Evolutionary conservation across 176 grass and related monocot genomes (phyloP).

Genomic region (Guadua angustifolia): DNA sequence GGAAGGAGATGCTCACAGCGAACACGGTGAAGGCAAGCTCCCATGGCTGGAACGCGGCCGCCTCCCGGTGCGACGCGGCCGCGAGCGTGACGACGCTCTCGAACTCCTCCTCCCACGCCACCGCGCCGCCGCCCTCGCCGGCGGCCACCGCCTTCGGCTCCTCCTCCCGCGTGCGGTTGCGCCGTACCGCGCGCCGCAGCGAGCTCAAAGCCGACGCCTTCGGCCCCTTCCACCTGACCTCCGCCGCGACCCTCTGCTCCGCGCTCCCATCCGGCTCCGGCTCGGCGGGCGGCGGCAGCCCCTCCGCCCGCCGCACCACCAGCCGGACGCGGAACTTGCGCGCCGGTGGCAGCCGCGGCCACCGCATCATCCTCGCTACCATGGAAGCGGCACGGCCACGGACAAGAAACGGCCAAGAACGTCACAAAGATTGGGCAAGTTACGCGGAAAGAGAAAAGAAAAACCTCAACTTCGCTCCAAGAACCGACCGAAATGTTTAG

Average conservation of each 20-base stretch:
- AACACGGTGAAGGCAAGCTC: constrained; percentile 80
- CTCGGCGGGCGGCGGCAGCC: neutral
- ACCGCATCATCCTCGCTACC: constrained; percentile 87
- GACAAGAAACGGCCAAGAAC: neutral
- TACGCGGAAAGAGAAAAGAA: neutral
- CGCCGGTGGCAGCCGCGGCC: constrained; percentile 73
- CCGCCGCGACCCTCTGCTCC: constrained; percentile 46
- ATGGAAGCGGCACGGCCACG: constrained; percentile 32
- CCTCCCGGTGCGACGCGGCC: constrained; percentile 63
- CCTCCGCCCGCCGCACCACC: constrained; percentile 67
- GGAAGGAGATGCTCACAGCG: constrained; percentile 62
- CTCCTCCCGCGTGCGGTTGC: constrained; percentile 83
- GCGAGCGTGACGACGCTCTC: constrained; percentile 68
- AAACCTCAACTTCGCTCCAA: constrained; percentile 15
- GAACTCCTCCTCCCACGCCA: constrained; percentile 87
- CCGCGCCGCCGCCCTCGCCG: neutral
- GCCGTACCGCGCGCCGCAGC: constrained; percentile 75
- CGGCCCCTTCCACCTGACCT: constrained; percentile 88
- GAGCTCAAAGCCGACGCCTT: constrained; percentile 71
- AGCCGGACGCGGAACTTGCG: constrained; percentile 79
- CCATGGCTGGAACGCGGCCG: constrained; percentile 73
- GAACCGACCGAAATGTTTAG: neutral
- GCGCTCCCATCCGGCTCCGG: neutral
- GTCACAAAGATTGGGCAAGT: neutral
- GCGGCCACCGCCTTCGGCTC: constrained; percentile 20